A percentile compares a stretch with the other conserved stretches of the same genome.
Conservation (phyloP, 164 flowering plant genomes). For the Vitis riparia region DNA sequence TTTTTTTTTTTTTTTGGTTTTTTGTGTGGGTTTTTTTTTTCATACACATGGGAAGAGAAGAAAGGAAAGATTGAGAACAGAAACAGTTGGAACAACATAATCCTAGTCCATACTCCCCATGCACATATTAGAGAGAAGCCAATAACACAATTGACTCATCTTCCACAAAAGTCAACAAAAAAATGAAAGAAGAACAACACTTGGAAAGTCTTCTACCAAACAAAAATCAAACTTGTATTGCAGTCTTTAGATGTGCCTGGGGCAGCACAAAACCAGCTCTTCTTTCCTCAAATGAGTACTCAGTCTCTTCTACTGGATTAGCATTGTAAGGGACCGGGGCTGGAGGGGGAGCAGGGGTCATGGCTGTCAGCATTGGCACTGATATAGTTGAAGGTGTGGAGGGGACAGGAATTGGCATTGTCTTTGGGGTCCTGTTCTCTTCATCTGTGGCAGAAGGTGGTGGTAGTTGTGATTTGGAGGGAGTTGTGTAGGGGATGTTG, state of each 20-base stretch:
- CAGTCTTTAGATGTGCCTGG: constrained; percentile 20
- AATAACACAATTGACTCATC: constrained; percentile 35
- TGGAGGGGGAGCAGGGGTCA: constrained; percentile 48
- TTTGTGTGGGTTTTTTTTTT: no score
- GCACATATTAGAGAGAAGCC: constrained; percentile 26
- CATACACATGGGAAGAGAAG: not conserved
- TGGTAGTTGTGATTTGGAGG: constrained; percentile 24
- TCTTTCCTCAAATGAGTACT: constrained; percentile 65
- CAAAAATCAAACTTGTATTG: constrained; percentile 22
- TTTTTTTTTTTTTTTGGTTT: not conserved
- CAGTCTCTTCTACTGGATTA: constrained; percentile 30
- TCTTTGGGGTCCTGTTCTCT: constrained; percentile 51
- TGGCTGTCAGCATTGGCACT: constrained; percentile 73
- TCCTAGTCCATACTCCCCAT: constrained; percentile 19
- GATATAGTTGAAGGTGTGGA: constrained; percentile 61
- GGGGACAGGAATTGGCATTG: constrained; percentile 40
- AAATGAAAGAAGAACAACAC: not conserved
- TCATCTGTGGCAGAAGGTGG: constrained; percentile 19
- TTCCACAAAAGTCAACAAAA: not conserved
- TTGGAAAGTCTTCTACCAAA: not conserved
- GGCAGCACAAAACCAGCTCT: constrained; percentile 50
- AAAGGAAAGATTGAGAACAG: not conserved
- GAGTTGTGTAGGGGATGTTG: constrained; percentile 36
- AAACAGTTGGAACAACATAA: constrained; percentile 1
- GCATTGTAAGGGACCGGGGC: not conserved